Evolutionary conservation across 805 yeast genomes (phyloP).

Genomic region (Saccharomyces paradoxus): DNA sequence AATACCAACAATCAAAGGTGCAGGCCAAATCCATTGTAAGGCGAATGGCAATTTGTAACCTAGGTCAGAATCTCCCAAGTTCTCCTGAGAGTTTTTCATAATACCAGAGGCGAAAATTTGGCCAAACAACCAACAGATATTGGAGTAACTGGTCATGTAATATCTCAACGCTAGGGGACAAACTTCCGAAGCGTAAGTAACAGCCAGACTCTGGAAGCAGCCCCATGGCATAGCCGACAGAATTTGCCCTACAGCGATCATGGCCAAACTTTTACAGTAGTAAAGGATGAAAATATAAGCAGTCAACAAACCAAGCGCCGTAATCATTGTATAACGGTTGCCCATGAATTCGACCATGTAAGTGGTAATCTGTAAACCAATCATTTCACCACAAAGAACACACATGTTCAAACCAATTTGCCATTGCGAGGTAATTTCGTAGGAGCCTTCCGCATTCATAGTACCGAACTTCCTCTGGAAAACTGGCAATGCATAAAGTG

Average conservation of each 20-base stretch:
- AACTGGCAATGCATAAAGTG: slow-evolving; percentile 41
- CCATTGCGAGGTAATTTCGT: slow-evolving; percentile 36
- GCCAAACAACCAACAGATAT: slow-evolving; percentile 49
- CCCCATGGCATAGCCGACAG: slow-evolving; percentile 48
- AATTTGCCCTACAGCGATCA: slow-evolving; percentile 37
- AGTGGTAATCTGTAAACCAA: slow-evolving; percentile 42
- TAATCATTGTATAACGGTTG: slow-evolving; percentile 34
- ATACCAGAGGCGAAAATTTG: slow-evolving; percentile 50
- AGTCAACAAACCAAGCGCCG: slow-evolving; percentile 25
- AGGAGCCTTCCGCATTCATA: slow-evolving; percentile 17
- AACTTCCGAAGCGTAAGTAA: slow-evolving; percentile 51
- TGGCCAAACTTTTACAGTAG: slow-evolving; percentile 36
- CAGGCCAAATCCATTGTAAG: slow-evolving; percentile 54
- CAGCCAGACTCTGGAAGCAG: slow-evolving; percentile 42
- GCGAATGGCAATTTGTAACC: slow-evolving; percentile 51
- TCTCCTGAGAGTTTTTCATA: slow-evolving; percentile 30
- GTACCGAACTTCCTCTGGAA: slow-evolving; percentile 38
- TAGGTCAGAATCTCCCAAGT: slow-evolving; percentile 22
- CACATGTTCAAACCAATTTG: slow-evolving; percentile 31
- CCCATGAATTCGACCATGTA: slow-evolving; percentile 39
- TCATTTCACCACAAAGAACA: slow-evolving; percentile 34
- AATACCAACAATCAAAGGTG: slow-evolving; percentile 37
- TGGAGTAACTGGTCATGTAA: slow-evolving; percentile 42
- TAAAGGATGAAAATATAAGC: slow-evolving; percentile 41
- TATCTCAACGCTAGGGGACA: slow-evolving; percentile 45